These are phyloP conservation scores for Psophocarpus tetragonolobus DNA, from an alignment of 306 rosid genomes.

Conservation along the genomic window DNA sequence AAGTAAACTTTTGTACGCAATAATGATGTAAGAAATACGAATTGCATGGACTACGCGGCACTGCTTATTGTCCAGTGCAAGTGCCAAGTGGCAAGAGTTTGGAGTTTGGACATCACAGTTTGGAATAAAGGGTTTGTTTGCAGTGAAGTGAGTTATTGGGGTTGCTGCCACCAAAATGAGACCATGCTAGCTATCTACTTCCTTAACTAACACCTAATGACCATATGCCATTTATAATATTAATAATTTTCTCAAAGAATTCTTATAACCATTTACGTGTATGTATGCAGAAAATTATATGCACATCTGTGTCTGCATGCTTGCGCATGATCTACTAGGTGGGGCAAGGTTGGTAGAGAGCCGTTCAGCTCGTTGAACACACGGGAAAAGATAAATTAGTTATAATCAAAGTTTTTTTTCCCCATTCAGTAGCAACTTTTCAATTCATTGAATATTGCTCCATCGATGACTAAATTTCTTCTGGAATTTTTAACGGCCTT, in stretches of 20 bases:
- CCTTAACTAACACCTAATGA: constrained; percentile 62
- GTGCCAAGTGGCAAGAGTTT: constrained; percentile 44
- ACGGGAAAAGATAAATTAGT: constrained; percentile 30
- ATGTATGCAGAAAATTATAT: neutral
- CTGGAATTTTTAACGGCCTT: neutral
- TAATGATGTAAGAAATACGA: neutral
- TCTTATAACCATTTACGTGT: neutral
- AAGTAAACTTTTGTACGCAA: neutral
- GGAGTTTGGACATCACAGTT: constrained; percentile 5
- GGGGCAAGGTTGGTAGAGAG: constrained; percentile 69
- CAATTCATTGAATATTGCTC: neutral
- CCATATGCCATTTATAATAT: constrained; percentile 28
- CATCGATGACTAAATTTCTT: neutral
- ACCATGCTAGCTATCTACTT: constrained; percentile 59
- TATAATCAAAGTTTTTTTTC: neutral
- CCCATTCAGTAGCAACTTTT: constrained; percentile 1
- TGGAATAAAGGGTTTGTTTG: constrained; percentile 26
- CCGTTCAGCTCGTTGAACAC: constrained; percentile 67
- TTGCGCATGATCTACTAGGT: constrained; percentile 12
- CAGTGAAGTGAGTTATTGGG: constrained; percentile 46
- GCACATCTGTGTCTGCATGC: neutral
- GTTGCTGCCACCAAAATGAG: constrained; percentile 56
- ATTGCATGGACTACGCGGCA: constrained; percentile 37
- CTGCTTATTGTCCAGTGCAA: constrained; percentile 5
- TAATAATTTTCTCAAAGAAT: constrained; percentile 31